Evolutionary conservation across 805 yeast genomes (phyloP).

Genomic region (Yarrowia porcina): DNA sequence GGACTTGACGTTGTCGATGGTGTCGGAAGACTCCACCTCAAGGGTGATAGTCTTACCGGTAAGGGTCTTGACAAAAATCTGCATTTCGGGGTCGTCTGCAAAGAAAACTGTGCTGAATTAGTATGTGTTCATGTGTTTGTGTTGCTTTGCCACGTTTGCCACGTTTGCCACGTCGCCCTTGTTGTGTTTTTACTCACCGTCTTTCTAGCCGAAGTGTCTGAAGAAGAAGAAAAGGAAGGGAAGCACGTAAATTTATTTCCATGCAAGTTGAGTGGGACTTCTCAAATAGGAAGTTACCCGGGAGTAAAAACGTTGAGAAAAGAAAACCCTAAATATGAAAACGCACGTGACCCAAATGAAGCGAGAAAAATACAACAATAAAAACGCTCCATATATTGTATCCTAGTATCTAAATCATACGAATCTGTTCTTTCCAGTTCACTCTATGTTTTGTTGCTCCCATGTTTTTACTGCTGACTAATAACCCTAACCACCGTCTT

Average conservation of each 20-base stretch:
- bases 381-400: neutral
- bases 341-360: neutral
- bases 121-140: neutral
- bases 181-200: conserved; percentile 8
- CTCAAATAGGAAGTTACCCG: conserved; percentile 23
- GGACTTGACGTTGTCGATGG: conserved; percentile 94
- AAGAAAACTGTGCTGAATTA: conserved; percentile 27
- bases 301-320: neutral
- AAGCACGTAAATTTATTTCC: conserved; percentile 18
- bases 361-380: neutral
- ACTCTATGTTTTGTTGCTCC: no score
- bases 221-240: conserved; percentile 11
- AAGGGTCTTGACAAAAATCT: conserved; percentile 97
- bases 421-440: no score
- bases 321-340: neutral
- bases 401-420: no score
- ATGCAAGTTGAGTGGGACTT: conserved; percentile 24
- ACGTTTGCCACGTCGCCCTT: neutral
- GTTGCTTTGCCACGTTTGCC: neutral
- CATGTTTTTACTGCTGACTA: neutral
- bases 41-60: conserved; percentile 98
- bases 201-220: conserved; percentile 26
- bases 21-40: conserved; percentile 97
- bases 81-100: conserved; percentile 44
- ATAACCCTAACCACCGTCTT: neutral